These are phyloP conservation scores for Solanum tacnaense DNA, from an alignment of 257 asterid genomes.

Conservation along the genomic window DNA sequence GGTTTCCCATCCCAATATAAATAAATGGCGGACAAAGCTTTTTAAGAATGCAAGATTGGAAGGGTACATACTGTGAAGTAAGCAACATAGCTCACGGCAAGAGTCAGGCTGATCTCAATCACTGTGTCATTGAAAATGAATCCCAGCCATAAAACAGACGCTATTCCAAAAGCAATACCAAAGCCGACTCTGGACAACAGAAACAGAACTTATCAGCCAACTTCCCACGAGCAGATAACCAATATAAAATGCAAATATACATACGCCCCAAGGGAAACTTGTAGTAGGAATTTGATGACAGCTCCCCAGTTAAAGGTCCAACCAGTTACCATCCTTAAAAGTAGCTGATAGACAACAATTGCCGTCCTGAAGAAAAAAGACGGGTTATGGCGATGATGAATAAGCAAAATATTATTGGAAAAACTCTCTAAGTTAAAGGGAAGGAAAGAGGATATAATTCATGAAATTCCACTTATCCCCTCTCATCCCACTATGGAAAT, in stretches of 20 bases:
- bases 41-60: slow-evolving; percentile 7
- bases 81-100: slow-evolving; percentile 95
- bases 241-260: slow-evolving; percentile 24
- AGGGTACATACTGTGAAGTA: slow-evolving; percentile 67
- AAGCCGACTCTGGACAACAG: slow-evolving; percentile 54
- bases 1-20: not conserved
- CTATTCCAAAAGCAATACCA: slow-evolving; percentile 85
- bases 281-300: slow-evolving; percentile 44
- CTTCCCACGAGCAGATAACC: slow-evolving; percentile 5
- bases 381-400: not conserved
- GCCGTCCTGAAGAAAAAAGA: slow-evolving; percentile 69
- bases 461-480: not conserved
- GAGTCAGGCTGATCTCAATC: slow-evolving; percentile 78
- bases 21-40: not conserved
- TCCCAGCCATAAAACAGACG: slow-evolving; percentile 90
- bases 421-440: not conserved
- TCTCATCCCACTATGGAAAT: not conserved
- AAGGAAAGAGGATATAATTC: not conserved
- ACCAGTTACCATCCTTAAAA: slow-evolving; percentile 74
- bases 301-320: slow-evolving; percentile 72
- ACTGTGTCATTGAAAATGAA: slow-evolving; percentile 96
- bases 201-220: slow-evolving; percentile 17
- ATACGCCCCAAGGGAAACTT: slow-evolving; percentile 94
- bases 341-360: slow-evolving; percentile 85
- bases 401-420: not conserved